Evolutionary conservation across 176 grass and related monocot genomes (phyloP).

Genomic region (Cenchrus purpureus): DNA sequence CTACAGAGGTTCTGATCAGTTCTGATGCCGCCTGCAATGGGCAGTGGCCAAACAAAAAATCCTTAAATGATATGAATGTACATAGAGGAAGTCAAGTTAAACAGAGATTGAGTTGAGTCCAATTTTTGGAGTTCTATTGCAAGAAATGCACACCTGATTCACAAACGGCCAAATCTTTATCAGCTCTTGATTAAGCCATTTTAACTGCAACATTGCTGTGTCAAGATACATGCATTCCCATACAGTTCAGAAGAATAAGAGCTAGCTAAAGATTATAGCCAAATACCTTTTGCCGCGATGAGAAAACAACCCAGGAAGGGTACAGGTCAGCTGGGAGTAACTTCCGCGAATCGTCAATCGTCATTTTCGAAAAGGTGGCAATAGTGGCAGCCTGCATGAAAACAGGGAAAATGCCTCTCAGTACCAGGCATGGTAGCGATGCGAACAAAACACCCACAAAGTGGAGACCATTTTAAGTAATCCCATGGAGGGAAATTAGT

Average conservation of each 20-base stretch:
- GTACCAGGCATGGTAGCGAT: too few species aligned
- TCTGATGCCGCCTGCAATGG: conserved; percentile 83
- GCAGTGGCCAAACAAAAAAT: conserved; percentile 39
- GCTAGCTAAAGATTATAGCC: conserved; percentile 15
- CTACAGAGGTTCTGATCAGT: conserved; percentile 83
- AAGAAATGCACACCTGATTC: conserved; percentile 57
- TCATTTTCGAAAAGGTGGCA: conserved; percentile 92
- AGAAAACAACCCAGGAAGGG: conserved; percentile 99
- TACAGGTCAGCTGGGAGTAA: conserved; percentile 71
- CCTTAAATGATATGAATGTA: conserved; percentile 30
- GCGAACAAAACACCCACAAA: too few species aligned
- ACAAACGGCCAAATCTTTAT: conserved; percentile 95
- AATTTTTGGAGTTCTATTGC: neutral
- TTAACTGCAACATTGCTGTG: conserved; percentile 59
- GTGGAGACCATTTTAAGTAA: neutral
- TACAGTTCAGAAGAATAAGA: neutral
- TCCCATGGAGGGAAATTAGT: neutral
- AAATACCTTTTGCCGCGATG: conserved; percentile 80
- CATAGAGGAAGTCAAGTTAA: conserved; percentile 11
- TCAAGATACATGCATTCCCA: conserved; percentile 41
- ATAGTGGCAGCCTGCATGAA: conserved; percentile 78
- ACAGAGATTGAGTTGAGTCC: conserved; percentile 1
- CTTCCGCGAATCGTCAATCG: conserved; percentile 80
- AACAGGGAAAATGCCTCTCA: neutral
- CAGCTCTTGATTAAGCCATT: conserved; percentile 95